Evolutionary conservation across 1,139 yeast species (phyloP).

Genomic region (Protomyces arabidopsidicola): DNA sequence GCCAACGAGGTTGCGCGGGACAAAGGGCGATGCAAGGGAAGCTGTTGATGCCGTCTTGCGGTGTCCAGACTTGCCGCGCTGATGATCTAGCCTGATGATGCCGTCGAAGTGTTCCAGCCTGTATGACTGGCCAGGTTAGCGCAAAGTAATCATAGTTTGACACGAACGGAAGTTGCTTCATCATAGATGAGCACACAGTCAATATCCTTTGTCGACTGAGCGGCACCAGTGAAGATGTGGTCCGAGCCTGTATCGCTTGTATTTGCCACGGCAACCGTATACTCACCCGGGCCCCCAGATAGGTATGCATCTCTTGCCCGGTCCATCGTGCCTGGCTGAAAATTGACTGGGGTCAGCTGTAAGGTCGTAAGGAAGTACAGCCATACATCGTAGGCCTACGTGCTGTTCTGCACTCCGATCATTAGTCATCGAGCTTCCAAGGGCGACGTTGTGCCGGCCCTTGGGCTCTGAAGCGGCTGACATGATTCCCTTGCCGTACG

Average conservation of each 20-base stretch:
- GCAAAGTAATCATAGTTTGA: neutral
- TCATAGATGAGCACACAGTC: conserved; percentile 34
- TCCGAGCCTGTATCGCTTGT: neutral
- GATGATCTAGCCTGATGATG: conserved; percentile 10
- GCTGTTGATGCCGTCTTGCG: neutral
- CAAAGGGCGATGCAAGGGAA: neutral
- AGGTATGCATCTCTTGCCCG: neutral
- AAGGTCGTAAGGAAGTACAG: neutral
- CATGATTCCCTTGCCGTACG: neutral
- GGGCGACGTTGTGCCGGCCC: neutral
- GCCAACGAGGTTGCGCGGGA: neutral
- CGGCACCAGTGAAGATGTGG: conserved; percentile 31
- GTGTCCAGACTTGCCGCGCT: conserved; percentile 1
- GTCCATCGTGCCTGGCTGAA: conserved; percentile 20
- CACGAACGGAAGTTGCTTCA: conserved; percentile 15
- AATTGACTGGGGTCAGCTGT: neutral
- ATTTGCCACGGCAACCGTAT: conserved; percentile 2
- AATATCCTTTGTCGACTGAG: conserved; percentile 30
- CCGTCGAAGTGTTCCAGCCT: conserved; percentile 7
- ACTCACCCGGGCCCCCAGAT: conserved; percentile 10
- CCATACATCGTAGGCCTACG: neutral
- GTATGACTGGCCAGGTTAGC: conserved; percentile 3
- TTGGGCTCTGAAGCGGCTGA: neutral
- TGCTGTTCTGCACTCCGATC: neutral
- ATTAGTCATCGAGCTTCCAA: neutral